These are phyloP conservation scores for Claviceps spartinae DNA, from an alignment of 2,329 filamentous ascomycete genomes.

Conservation along the genomic window DNA sequence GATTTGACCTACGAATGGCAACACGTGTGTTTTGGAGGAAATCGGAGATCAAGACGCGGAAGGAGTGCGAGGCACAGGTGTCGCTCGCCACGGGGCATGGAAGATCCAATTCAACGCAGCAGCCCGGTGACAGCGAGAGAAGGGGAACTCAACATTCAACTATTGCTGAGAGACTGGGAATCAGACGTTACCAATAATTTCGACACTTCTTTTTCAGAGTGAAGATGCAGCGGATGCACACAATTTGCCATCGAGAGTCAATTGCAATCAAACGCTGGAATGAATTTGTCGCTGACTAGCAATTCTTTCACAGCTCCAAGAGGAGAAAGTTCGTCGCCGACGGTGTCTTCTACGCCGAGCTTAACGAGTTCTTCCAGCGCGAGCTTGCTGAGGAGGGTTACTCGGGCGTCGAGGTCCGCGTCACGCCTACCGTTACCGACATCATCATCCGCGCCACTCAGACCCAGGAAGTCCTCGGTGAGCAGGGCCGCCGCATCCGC, in stretches of 20 bases:
- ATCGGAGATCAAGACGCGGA: too few relatives aligned
- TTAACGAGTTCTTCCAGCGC: constrained; percentile 99
- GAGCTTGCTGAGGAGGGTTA: constrained; percentile 99
- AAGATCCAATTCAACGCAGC: not conserved
- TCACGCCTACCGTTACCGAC: constrained; percentile 98
- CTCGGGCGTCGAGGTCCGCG: constrained; percentile 99
- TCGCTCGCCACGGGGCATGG: not conserved
- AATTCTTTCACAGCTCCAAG: constrained; percentile 53
- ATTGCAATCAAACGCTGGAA: not conserved
- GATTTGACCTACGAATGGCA: not conserved
- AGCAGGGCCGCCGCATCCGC: constrained; percentile 99
- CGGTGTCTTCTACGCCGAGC: constrained; percentile 99
- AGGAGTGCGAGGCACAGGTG: not conserved
- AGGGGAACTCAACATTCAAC: not conserved
- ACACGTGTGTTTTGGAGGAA: not conserved
- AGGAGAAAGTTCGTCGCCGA: constrained; percentile 91
- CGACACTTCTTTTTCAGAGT: not conserved
- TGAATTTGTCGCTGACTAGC: constrained; percentile 2
- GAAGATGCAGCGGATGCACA: not conserved
- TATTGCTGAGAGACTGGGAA: not conserved
- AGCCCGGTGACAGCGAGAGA: not conserved
- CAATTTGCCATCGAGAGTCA: not conserved
- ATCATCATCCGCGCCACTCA: constrained; percentile 99
- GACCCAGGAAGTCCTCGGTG: constrained; percentile 99
- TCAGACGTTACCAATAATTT: too few relatives aligned